A percentile compares a stretch with the other conserved stretches of the same genome.
Evolutionary conservation across 148 eudicot genomes (phyloP).

Genomic region (Tetragonia tetragonoides): DNA sequence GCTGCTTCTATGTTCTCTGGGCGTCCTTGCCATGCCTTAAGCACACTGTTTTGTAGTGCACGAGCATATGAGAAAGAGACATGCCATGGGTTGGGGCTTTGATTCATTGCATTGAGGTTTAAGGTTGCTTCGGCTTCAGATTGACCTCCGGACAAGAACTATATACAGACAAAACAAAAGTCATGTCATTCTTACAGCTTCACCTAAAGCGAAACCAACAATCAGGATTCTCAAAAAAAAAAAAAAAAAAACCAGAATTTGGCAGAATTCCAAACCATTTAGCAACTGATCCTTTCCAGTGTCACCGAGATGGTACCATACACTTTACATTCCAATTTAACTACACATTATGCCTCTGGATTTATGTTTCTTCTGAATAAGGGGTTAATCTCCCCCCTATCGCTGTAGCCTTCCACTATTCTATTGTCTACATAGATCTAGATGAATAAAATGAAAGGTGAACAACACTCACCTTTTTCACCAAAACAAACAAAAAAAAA

Average conservation of each 20-base stretch:
- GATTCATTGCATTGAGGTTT: conserved; percentile 93
- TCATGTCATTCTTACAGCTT: not conserved
- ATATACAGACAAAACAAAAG: not conserved
- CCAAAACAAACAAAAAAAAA: not conserved
- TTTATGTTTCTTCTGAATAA: not conserved
- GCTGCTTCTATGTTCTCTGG: conserved; percentile 85
- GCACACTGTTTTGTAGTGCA: conserved; percentile 89
- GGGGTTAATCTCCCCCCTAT: not conserved
- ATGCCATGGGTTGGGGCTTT: conserved; percentile 97
- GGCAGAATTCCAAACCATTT: no score
- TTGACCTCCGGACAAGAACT: conserved; percentile 98
- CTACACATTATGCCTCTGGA: no score
- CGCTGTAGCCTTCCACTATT: no score
- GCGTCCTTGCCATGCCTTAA: conserved; percentile 88
- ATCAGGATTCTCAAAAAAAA: no score
- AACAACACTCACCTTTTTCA: no score
- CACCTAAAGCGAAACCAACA: not conserved
- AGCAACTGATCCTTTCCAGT: not conserved
- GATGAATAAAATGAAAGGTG: not conserved
- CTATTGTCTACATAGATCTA: no score
- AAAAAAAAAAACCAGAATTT: no score
- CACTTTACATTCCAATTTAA: no score
- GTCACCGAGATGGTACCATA: not conserved
- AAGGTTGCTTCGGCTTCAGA: conserved; percentile 88
- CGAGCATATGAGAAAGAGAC: conserved; percentile 96